Evolutionary conservation across 768 basidiomycete species (phyloP).

Genomic region (Coprinopsis cinerea): DNA sequence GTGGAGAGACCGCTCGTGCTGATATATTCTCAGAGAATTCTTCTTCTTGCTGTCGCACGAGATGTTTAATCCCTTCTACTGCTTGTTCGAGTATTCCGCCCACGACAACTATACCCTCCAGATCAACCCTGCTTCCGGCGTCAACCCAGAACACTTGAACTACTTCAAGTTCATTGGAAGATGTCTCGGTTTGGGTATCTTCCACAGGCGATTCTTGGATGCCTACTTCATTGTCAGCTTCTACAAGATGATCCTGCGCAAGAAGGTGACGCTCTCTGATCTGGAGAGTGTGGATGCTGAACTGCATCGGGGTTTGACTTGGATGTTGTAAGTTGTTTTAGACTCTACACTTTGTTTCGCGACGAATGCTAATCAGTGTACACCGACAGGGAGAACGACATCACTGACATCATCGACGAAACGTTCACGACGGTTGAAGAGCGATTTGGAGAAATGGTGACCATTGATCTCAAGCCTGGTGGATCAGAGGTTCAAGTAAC

Average conservation of each 20-base stretch:
- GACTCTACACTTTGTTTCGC: conserved; percentile 8
- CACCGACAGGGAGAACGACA: conserved; percentile 81
- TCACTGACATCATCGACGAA: conserved; percentile 96
- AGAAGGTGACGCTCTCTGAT: conserved; percentile 92
- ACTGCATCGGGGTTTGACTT: conserved; percentile 88
- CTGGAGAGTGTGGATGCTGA: conserved; percentile 97
- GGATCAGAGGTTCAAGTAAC: conserved; percentile 86
- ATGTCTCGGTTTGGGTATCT: conserved; percentile 91
- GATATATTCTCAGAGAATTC: conserved; percentile 69
- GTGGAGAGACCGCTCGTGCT: not conserved
- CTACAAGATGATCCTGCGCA: conserved; percentile 99
- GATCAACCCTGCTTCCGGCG: conserved; percentile 96
- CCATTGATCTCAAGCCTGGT: conserved; percentile 88
- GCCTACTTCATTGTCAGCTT: conserved; percentile 99
- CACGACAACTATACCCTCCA: conserved; percentile 99
- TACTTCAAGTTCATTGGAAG: conserved; percentile 99
- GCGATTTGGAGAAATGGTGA: conserved; percentile 97
- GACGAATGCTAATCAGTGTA: conserved; percentile 1
- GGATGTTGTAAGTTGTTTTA: conserved; percentile 83
- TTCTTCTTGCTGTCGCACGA: conserved; percentile 99
- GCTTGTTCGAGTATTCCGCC: conserved; percentile 98
- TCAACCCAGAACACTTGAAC: conserved; percentile 98
- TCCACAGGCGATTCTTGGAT: conserved; percentile 98
- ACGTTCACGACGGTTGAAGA: conserved; percentile 97
- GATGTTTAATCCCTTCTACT: conserved; percentile 99